Evolutionary conservation across 2,329 filamentous ascomycete genomes (phyloP), one percentile per base, ranked within the genome.

Genomic region (Nigrospora osmanthi): DNA sequence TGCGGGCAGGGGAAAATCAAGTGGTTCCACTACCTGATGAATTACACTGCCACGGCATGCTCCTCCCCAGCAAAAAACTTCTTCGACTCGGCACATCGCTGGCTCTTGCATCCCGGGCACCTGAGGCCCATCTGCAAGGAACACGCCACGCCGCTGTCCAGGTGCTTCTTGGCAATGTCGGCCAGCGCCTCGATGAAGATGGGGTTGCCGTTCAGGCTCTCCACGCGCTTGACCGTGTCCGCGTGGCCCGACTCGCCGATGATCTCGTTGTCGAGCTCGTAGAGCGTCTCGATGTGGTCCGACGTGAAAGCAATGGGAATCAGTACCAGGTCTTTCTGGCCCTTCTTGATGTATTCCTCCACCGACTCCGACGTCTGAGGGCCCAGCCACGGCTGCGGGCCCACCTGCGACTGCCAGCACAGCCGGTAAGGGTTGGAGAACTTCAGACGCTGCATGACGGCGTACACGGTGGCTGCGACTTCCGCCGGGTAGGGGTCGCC

Each of bases 221-320:
- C 93, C 1, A 85, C 88, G 46, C 93, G 80, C 73, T 94, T 95
- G 51, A 98, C 82, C 0, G 82, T 85, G 31, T 90, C 89, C 1
- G 79, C 69, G 57, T 87, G 80, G 13, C 85, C 82, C 1, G 79
- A 88, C 65, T 95, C 90, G 47, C 88, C 86, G 58, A 98, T 97
- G 35, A 98, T 89, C 67, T 98, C 93, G 56, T 88, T 76, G 63
- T 98, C 93, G 43, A 98, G 72, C 65, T 98, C 93, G 62, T 85
- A 97, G 1, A 98, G 73, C 0, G 93, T 98, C 69, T 98, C 93
- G 54, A 98, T 98, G 62, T 98, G 93, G 58, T 98, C 93, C n/a
- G 88, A 95, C 0, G 93, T 98, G 63, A 98, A 98, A 6, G 93
- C 93, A 52, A 98, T 94, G 0, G 93, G 93, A 45, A 98, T 89